Base-by-base conservation (phyloP, 306 rosid genomes). In the Cajanus cajan region DNA sequence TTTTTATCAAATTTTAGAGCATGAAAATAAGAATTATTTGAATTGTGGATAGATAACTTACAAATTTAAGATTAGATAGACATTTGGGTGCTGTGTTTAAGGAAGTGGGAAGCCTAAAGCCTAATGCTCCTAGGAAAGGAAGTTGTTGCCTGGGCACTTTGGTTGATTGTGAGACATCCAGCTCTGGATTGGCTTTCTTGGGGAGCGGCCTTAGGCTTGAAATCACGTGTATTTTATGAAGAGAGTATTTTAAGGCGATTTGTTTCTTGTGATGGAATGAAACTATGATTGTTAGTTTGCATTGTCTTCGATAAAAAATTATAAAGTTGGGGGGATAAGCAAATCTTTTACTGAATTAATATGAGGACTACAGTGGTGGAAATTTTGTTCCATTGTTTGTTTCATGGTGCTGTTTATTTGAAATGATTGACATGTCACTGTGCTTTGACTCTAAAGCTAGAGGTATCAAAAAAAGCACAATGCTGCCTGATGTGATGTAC, bases 1-100 rank as follows among this genome's bases (percentile, higher is more conserved):
- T n/a, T 80, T 76, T 80, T 73, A 24, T 51, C 59, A 28, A 57
- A 66, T 24, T 67, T n/a, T 80, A 21, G 70, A 44, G 25, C 45
- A 37, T 70, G 16, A 68, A 77, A 67, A 28, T 70, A n/a, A 68
- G 67, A 67, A 7, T 55, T 61, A 40, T 66, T 68, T 48, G 58
- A 54, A 15, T 47, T 47, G 22, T 76, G 43, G 68, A 43, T 55
- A 55, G 45, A 62, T 47, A 58, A 67, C 77, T 19, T 58, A 37
- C 68, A 71, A 28, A 34, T 25, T 44, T 34, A 45, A 58, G 75
- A 68, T 69, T 34, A 37, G 58, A 36, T 74, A 19, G 39, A 74
- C 34, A 47, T 7, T 19, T 71, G 3, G 65, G 50, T 68, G n/a
- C 65, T 79, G 21, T 36, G 39, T 41, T 61, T 62, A 63, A 68